phyloP scores from a whole-genome alignment of 192 early-diverging fungal species.

The Entomortierella chlamydospora region DNA sequence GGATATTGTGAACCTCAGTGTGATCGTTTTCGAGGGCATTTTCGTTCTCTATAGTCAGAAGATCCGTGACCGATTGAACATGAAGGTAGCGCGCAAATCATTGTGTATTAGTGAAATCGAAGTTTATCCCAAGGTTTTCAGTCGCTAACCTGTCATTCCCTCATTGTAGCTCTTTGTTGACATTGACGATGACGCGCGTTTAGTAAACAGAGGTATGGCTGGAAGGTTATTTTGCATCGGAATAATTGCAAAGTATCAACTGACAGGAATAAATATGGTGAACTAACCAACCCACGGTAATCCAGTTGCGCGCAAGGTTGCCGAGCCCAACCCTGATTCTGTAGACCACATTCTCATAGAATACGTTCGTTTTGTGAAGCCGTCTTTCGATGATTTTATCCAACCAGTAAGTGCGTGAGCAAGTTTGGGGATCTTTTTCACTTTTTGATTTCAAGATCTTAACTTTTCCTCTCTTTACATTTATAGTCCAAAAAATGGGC shows the following conservation, averaged over 20 bases:
- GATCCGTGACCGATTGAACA: slow-evolving; percentile 75
- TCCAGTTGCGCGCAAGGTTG: slow-evolving; percentile 33
- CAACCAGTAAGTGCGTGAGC: slow-evolving; percentile 63
- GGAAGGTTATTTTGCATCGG: no score
- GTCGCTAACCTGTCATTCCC: not conserved
- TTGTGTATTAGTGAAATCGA: no score
- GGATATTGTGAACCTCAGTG: slow-evolving; percentile 61
- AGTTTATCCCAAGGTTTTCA: no score
- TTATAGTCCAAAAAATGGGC: slow-evolving; percentile 77
- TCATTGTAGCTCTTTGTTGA: slow-evolving; percentile 71
- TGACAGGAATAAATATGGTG: no score
- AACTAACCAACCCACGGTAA: slow-evolving; percentile 29
- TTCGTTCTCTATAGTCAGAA: slow-evolving; percentile 77
- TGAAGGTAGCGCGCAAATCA: slow-evolving; percentile 63
- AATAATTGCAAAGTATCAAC: no score
- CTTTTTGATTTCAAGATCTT: not conserved
- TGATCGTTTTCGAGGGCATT: slow-evolving; percentile 84
- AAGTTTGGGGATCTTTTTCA: not conserved
- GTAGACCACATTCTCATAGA: slow-evolving; percentile 71
- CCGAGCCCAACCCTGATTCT: slow-evolving; percentile 30
- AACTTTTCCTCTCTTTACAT: no score
- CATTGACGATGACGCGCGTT: slow-evolving; percentile 83
- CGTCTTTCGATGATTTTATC: slow-evolving; percentile 90
- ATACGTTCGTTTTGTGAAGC: slow-evolving; percentile 85
- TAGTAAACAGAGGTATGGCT: slow-evolving; percentile 61